Conservation (phyloP, 2,329 filamentous ascomycete genomes). For the Sclerotinia spermophila region DNA sequence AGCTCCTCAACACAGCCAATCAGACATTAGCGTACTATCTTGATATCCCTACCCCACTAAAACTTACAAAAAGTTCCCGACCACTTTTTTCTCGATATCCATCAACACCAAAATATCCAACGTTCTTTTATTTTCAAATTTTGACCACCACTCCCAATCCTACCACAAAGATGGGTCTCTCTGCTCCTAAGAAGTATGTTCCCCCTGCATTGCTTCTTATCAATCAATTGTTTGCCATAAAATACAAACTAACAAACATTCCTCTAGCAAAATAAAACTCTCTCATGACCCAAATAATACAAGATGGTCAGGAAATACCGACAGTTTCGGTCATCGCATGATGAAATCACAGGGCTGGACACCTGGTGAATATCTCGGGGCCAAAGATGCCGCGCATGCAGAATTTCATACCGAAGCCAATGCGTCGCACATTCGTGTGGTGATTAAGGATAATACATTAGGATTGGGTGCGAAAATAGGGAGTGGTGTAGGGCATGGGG, state of each 20-base stretch:
- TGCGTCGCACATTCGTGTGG: constrained; percentile 78
- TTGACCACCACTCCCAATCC: not conserved
- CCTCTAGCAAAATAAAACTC: constrained; percentile 56
- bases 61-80: constrained; percentile 18
- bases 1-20: constrained; percentile 9
- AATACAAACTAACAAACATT: constrained; percentile 42
- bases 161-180: constrained; percentile 58
- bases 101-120: not conserved
- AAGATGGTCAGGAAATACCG: constrained; percentile 79
- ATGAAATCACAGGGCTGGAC: constrained; percentile 87
- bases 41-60: constrained; percentile 7
- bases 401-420: constrained; percentile 76
- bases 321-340: constrained; percentile 84
- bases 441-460: constrained; percentile 85
- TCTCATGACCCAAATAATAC: constrained; percentile 94
- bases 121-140: not conserved
- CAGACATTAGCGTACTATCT: not conserved
- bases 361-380: constrained; percentile 78
- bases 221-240: not conserved
- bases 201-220: constrained; percentile 26
- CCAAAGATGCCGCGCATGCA: constrained; percentile 69
- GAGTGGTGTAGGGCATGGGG: constrained; percentile 60
- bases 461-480: constrained; percentile 80
- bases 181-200: constrained; percentile 62
- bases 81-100: constrained; percentile 18